phyloP scores from a whole-genome alignment of 352 stramenopile species.

The Hyaloperonospora arabidopsidis region DNA sequence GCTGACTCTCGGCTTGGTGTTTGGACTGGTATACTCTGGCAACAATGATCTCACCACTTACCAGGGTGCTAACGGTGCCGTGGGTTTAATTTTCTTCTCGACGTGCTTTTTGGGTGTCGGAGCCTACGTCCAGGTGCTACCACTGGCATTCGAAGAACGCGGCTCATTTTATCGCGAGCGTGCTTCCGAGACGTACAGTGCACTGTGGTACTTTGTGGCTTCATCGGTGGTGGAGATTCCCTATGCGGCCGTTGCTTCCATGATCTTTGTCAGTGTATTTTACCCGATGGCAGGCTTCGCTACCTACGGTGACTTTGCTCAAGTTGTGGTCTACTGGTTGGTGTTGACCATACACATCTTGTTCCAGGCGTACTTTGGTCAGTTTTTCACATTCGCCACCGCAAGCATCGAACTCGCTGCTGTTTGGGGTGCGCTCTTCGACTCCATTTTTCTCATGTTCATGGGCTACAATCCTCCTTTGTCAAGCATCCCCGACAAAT shows the following conservation, averaged over 20 bases:
- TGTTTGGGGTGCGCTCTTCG: slow-evolving; percentile 33
- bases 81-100: slow-evolving; percentile 79
- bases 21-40: slow-evolving; percentile 38
- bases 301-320: slow-evolving; percentile 19
- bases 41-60: slow-evolving; percentile 33
- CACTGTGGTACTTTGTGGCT: slow-evolving; percentile 69
- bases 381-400: slow-evolving; percentile 58
- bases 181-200: slow-evolving; percentile 82
- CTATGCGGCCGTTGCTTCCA: slow-evolving; percentile 52
- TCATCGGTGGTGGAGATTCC: slow-evolving; percentile 76
- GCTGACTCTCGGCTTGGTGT: slow-evolving; percentile 34
- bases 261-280: slow-evolving; percentile 48
- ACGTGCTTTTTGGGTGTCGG: slow-evolving; percentile 69
- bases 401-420: slow-evolving; percentile 41
- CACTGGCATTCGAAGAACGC: slow-evolving; percentile 72
- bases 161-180: slow-evolving; percentile 90
- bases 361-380: slow-evolving; percentile 43
- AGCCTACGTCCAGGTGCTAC: slow-evolving; percentile 56
- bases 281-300: slow-evolving; percentile 79
- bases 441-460: slow-evolving; percentile 53
- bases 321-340: slow-evolving; percentile 38
- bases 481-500: slow-evolving; percentile 33
- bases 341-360: slow-evolving; percentile 31
- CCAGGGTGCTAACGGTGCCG: slow-evolving; percentile 31
- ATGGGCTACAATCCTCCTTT: slow-evolving; percentile 42